Conservation (phyloP, 352 stramenopile genomes). For the Pythium grandisporangium region DNA sequence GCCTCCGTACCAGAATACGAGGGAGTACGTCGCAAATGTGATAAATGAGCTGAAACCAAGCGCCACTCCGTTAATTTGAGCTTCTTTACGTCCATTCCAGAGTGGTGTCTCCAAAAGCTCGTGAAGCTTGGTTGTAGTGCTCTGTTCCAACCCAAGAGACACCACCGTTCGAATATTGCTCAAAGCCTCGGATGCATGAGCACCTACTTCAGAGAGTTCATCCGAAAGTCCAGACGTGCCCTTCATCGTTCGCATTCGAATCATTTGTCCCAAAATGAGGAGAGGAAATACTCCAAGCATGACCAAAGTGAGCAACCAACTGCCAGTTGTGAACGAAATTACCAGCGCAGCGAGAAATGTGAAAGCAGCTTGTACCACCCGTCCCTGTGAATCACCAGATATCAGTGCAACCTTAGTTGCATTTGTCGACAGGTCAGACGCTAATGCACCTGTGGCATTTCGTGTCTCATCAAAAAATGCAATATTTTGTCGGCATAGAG, state of each 20-base stretch:
- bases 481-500: conserved; percentile 19
- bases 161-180: conserved; percentile 24
- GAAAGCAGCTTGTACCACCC: conserved; percentile 20
- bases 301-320: conserved; percentile 40
- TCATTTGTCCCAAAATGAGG: conserved; percentile 14
- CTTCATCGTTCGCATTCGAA: conserved; percentile 13
- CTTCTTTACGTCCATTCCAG: conserved; percentile 7
- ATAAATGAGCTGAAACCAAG: conserved; percentile 54
- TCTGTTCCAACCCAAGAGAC: conserved; percentile 16
- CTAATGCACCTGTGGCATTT: conserved; percentile 10
- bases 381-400: conserved; percentile 18
- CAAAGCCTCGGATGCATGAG: conserved; percentile 18
- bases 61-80: conserved; percentile 19
- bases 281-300: conserved; percentile 34
- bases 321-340: conserved; percentile 28
- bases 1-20: conserved; percentile 42
- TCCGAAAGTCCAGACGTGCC: neutral
- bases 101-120: conserved; percentile 10
- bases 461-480: conserved; percentile 19
- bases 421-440: conserved; percentile 20
- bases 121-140: conserved; percentile 8
- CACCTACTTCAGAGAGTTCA: conserved; percentile 13
- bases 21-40: conserved; percentile 16
- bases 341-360: conserved; percentile 18
- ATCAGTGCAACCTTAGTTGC: conserved; percentile 21